Conservation (phyloP, 495 filamentous ascomycete genomes). For the Aspergillus sparsus region DNA sequence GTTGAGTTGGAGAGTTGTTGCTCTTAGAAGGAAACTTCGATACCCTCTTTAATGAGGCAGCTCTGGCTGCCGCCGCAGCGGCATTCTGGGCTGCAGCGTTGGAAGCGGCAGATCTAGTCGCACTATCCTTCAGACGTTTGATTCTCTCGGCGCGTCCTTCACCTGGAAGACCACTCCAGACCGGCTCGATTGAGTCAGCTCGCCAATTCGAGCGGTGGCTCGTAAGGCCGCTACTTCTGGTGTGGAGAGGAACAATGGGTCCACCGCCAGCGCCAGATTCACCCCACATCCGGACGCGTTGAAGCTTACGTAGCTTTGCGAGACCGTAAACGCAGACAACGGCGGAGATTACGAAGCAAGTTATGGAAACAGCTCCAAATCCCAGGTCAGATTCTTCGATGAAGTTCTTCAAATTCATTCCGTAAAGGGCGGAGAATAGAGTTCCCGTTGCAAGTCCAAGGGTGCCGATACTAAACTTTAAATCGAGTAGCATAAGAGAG, state of each 20-base stretch:
- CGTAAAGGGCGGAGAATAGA: conserved; percentile 94
- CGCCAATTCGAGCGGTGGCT: conserved; percentile 46
- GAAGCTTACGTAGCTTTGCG: conserved; percentile 77
- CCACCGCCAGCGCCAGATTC: conserved; percentile 44
- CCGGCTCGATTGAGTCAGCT: conserved; percentile 48
- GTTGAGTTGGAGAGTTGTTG: neutral
- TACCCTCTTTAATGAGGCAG: conserved; percentile 14
- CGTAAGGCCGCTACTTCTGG: conserved; percentile 25
- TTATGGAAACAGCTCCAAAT: conserved; percentile 70
- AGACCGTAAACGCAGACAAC: conserved; percentile 80
- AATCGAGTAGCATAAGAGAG: conserved; percentile 94
- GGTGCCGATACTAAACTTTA: conserved; percentile 95
- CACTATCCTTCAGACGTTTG: conserved; percentile 42
- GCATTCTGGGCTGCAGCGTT: conserved; percentile 19
- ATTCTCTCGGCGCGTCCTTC: conserved; percentile 48
- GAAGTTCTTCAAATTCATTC: conserved; percentile 99
- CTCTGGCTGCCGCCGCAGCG: conserved; percentile 19
- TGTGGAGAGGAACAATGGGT: conserved; percentile 35
- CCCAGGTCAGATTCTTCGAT: conserved; percentile 94
- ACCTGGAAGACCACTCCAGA: conserved; percentile 48
- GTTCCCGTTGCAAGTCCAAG: conserved; percentile 89
- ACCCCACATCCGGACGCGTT: conserved; percentile 86
- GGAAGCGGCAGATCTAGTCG: conserved; percentile 27
- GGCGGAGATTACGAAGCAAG: conserved; percentile 70
- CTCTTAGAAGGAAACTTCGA: conserved; percentile 10